Percentiles rank a stretch among this genome's conserved stretches.
Conservation (phyloP, 2,329 filamentous ascomycete species). For the Fusarium miscanthi region DNA sequence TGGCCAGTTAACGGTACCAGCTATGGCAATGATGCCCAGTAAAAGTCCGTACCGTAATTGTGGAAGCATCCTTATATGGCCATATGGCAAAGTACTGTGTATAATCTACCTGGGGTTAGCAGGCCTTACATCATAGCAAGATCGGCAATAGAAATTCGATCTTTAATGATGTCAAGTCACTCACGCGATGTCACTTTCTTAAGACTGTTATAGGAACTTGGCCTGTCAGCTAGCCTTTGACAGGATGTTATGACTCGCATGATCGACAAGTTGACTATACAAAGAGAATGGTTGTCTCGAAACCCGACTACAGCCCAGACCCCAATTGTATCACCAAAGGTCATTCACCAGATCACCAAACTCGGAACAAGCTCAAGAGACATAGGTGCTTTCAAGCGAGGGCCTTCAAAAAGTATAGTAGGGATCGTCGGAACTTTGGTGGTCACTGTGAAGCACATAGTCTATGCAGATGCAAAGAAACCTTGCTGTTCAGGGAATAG, state of each 20-base stretch:
- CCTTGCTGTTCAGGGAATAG: background rate
- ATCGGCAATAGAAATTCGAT: conserved; percentile 2
- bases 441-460: background rate
- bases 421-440: background rate
- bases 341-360: background rate
- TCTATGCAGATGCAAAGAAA: background rate
- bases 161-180: conserved; percentile 16
- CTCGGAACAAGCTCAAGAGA: background rate
- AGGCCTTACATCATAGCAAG: conserved; percentile 21
- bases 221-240: background rate
- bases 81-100: background rate
- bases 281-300: background rate
- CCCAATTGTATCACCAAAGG: background rate
- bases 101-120: background rate
- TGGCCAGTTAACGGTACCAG: conserved; percentile 7
- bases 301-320: background rate
- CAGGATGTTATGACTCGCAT: background rate
- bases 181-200: background rate
- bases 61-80: background rate
- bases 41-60: background rate
- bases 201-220: background rate
- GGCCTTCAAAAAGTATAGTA: background rate
- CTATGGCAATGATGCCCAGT: background rate
- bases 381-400: background rate
- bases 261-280: conserved; percentile 4